Conservation (phyloP, 805 yeast species). For the Kuraishia floccosa region DNA sequence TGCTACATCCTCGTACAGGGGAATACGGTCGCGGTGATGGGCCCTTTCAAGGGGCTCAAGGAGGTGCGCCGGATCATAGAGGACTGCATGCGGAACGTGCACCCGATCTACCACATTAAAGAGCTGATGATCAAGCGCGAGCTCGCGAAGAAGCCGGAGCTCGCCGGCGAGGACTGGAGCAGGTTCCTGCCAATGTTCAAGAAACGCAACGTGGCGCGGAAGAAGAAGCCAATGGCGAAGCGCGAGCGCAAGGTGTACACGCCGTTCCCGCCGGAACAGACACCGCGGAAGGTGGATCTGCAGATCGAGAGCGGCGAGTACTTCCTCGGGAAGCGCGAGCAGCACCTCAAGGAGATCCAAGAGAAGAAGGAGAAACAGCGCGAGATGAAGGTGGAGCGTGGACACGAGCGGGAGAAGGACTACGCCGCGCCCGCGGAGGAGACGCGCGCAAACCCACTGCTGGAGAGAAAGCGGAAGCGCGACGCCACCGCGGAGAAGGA, state of each 20-base stretch:
- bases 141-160: slow-evolving; percentile 86
- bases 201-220: slow-evolving; percentile 91
- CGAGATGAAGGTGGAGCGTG: slow-evolving; percentile 52
- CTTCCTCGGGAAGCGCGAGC: slow-evolving; percentile 81
- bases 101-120: slow-evolving; percentile 96
- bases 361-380: slow-evolving; percentile 75
- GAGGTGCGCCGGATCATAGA: slow-evolving; percentile 90
- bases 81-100: slow-evolving; percentile 94
- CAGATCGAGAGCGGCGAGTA: slow-evolving; percentile 98
- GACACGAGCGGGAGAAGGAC: slow-evolving; percentile 63
- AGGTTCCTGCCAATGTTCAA: slow-evolving; percentile 93
- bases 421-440: slow-evolving; percentile 80
- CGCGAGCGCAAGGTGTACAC: slow-evolving; percentile 69
- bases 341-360: slow-evolving; percentile 55
- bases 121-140: slow-evolving; percentile 97
- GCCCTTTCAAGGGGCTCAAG: slow-evolving; percentile 87
- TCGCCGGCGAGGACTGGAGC: slow-evolving; percentile 94
- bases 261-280: slow-evolving; percentile 97
- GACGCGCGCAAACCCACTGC: slow-evolving; percentile 20
- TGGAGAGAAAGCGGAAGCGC: slow-evolving; percentile 14
- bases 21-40: slow-evolving; percentile 95
- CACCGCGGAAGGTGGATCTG: slow-evolving; percentile 93
- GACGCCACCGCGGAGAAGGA: slow-evolving; percentile 19
- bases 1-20: slow-evolving; percentile 97
- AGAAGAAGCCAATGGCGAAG: slow-evolving; percentile 38